Evolutionary conservation across 306 rosid species (phyloP), one percentile per base, ranked within the genome.

Genomic region (Vigna radiata): DNA sequence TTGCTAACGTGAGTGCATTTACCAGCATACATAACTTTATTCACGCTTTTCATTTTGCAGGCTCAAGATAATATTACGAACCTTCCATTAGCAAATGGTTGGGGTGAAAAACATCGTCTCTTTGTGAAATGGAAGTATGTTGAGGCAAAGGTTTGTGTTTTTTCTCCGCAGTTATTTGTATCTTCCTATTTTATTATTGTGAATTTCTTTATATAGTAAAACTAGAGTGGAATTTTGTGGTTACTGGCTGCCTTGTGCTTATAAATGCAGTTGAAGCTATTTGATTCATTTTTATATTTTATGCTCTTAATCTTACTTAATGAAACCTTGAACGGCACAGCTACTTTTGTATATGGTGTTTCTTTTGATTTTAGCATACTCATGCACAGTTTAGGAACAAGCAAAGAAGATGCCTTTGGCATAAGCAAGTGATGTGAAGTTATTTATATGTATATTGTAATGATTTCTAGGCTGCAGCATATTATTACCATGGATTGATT

Each of bases 11-110:
- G 39, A 41, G 15, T 70, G 59, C 70, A 60, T 17, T 39, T 62
- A 69, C 52, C 41, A 61, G 56, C 39, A 16, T 36, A 39, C 48
- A 44, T 60, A 48, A 39, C 29, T 66, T 72, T 59, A 19, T 58
- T 53, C 55, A 44, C 46, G 33, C 29, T 78, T 37, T 21, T 84
- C 41, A 67, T 36, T 86, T 80, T 87, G 76, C 92, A 95, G 98
- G 92, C 98, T 77, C 98, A 95, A 83, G 98, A 96, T 83, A 96
- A 96, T 83, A 84, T 96, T 64, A 93, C 77, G 93, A 96, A 91
- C 83, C 98, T 92, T 82, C 94, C 96, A 33, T 76, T 96, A 67
- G 56, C 91, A 7, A 92, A 92, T 84, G 94, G 99, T 67, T 96
- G 98, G 99, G 99, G 97, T 59, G 96, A 96, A 87, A 96, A 96